Evolutionary conservation across 305 asterid species (phyloP).

Genomic region (Fraxinus greggii): DNA sequence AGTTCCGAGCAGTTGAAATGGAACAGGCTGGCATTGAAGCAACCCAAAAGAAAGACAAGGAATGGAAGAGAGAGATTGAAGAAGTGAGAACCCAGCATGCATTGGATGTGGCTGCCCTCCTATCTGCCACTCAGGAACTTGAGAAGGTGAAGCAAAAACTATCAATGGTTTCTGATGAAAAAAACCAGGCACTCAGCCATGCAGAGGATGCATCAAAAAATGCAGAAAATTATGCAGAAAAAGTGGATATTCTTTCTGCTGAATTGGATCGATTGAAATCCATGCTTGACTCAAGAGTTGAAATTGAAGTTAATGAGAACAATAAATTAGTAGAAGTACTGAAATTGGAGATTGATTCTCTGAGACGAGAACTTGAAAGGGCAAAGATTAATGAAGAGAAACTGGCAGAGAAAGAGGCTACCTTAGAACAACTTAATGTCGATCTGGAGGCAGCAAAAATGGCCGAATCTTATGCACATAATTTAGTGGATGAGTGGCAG

Average conservation of each 20-base stretch:
- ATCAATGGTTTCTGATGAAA: slow-evolving; percentile 63
- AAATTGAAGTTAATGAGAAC: slow-evolving; percentile 57
- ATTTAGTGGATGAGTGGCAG: slow-evolving; percentile 71
- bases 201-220: slow-evolving; percentile 78
- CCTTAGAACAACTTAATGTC: slow-evolving; percentile 73
- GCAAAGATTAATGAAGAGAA: slow-evolving; percentile 52
- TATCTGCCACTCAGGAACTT: slow-evolving; percentile 63
- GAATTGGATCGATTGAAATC: slow-evolving; percentile 70
- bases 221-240: slow-evolving; percentile 70
- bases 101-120: slow-evolving; percentile 69
- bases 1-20: slow-evolving; percentile 84
- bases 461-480: slow-evolving; percentile 78
- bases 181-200: slow-evolving; percentile 70
- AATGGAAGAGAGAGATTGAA: slow-evolving; percentile 77
- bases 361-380: slow-evolving; percentile 58
- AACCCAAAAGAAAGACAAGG: slow-evolving; percentile 71
- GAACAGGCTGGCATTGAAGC: slow-evolving; percentile 91
- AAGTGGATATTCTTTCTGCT: slow-evolving; percentile 67
- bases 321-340: slow-evolving; percentile 50
- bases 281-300: slow-evolving; percentile 51
- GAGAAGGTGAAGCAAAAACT: slow-evolving; percentile 74
- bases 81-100: slow-evolving; percentile 73
- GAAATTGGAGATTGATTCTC: slow-evolving; percentile 56
- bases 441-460: slow-evolving; percentile 85
- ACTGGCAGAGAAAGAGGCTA: slow-evolving; percentile 62